Evolutionary conservation across 2,329 filamentous ascomycete genomes (phyloP), one percentile per base, ranked within the genome.

Genomic region (Fusarium sororula): DNA sequence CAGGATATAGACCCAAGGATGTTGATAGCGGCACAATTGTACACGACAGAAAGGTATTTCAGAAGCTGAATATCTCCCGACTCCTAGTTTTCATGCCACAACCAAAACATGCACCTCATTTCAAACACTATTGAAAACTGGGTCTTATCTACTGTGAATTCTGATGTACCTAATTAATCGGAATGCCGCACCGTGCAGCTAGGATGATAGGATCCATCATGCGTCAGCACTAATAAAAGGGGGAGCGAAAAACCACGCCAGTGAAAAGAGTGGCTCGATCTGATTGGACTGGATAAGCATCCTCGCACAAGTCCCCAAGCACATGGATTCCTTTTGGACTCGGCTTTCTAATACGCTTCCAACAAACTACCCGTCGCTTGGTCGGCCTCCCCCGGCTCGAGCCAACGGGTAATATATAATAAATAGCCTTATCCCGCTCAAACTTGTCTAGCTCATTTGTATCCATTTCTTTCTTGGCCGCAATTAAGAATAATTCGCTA

Each of bases 11-110:
- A 12, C 13, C 32, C 32, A 35, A 35, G 13, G 32, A 32, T 35
- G 6, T 15, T 7, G 0, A 35, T 15, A 35, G 6, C 6, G 32
- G 32, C 32, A 35, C 32, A 6, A 35, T 35, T 15, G 32, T 35
- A 2, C 1, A 14, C 13, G 0, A 15, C 13, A 35, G 14, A 15
- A 15, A 1, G 6, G 5, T 1, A 32, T 3, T 32, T 32, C 0
- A 14, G 13, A 32, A 32, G 32, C 1, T 14, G 13, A 32, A 14
- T 32, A 32, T 32, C 2, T 32, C 12, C 30, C 30, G 14, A 14
- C 5, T 14, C 12, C 30, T 6, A 13, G 6, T 32, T 1, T 3
- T 7, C 2, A 32, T 14, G 14, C 13, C 1, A 6, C 0, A 14
- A 14, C 32, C 13, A 35, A 35, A 15, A 7, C 32, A 14, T 35